phyloP scores from a whole-genome alignment of 306 rosid species.

The Malus fusca region DNA sequence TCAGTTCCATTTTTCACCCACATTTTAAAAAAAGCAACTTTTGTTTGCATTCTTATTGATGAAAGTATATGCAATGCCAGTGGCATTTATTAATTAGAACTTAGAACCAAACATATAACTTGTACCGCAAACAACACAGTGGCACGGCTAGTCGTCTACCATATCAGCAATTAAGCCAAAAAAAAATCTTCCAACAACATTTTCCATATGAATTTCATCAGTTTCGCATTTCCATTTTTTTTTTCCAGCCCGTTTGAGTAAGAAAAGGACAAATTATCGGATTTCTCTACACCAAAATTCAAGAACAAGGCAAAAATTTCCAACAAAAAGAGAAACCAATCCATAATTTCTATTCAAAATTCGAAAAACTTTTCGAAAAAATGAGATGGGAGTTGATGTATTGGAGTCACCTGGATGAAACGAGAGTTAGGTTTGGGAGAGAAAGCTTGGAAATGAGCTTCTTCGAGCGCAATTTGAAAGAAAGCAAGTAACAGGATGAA shows the following conservation, averaged over 20 bases:
- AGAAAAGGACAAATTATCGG: too few relatives aligned
- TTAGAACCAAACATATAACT: background rate
- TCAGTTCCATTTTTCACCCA: background rate
- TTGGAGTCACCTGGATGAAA: conserved; percentile 26
- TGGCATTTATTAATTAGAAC: background rate
- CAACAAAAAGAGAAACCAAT: background rate
- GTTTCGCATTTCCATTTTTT: background rate
- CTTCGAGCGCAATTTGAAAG: conserved; percentile 25
- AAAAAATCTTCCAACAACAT: background rate
- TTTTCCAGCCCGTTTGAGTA: too few relatives aligned
- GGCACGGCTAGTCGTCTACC: background rate
- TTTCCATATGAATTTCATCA: background rate
- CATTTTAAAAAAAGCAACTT: background rate
- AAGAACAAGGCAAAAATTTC: background rate
- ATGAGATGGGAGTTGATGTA: background rate
- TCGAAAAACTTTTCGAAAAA: background rate
- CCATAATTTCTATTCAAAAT: background rate
- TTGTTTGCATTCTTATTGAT: background rate
- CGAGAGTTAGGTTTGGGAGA: conserved; percentile 22
- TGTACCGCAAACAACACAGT: background rate
- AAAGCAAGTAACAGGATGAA: conserved; percentile 18
- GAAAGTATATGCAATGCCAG: background rate
- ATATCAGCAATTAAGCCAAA: background rate
- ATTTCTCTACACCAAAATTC: background rate
- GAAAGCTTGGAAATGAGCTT: conserved; percentile 27